phyloP scores from a whole-genome alignment of 2,329 filamentous ascomycete genomes.

The Geosmithia morbida region DNA sequence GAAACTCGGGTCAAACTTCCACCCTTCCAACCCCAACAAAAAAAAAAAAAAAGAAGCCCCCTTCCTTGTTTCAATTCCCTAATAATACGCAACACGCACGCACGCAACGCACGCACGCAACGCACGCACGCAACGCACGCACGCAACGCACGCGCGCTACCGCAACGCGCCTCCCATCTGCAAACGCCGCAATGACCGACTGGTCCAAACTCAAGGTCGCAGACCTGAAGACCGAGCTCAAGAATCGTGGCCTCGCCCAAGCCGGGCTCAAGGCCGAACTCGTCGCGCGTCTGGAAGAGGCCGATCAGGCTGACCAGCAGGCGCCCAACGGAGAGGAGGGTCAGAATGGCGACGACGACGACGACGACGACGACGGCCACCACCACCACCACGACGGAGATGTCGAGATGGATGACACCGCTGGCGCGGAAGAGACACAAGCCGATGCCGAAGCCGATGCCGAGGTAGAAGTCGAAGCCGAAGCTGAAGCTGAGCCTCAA shows the following conservation, averaged over 20 bases:
- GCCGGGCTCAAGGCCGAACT: constrained; percentile 60
- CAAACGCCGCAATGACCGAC: constrained; percentile 30
- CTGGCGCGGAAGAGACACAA: not conserved
- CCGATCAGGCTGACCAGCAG: constrained; percentile 10
- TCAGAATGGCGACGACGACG: constrained; percentile 2
- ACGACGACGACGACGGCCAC: constrained; percentile 3
- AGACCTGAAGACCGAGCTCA: constrained; percentile 62
- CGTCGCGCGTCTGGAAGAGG: constrained; percentile 44
- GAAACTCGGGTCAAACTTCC: too few species aligned
- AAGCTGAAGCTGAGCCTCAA: not conserved
- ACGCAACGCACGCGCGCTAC: not conserved
- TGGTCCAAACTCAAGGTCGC: constrained; percentile 54
- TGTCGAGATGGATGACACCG: constrained; percentile 1
- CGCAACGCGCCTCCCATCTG: not conserved
- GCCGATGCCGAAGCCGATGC: constrained; percentile 3
- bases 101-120: too few species aligned
- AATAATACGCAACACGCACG: too few species aligned
- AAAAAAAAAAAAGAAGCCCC: too few species aligned
- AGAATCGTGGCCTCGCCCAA: constrained; percentile 52
- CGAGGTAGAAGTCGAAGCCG: constrained; percentile 3
- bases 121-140: not conserved
- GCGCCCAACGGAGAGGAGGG: not conserved
- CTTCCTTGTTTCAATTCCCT: too few species aligned
- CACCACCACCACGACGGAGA: constrained; percentile 4
- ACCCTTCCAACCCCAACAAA: too few species aligned